A percentile compares a stretch with the other conserved stretches of the same genome.
These are phyloP conservation scores for Pelargonium exstipulatum DNA, from an alignment of 441 rosid genomes.

Conservation along the genomic window DNA sequence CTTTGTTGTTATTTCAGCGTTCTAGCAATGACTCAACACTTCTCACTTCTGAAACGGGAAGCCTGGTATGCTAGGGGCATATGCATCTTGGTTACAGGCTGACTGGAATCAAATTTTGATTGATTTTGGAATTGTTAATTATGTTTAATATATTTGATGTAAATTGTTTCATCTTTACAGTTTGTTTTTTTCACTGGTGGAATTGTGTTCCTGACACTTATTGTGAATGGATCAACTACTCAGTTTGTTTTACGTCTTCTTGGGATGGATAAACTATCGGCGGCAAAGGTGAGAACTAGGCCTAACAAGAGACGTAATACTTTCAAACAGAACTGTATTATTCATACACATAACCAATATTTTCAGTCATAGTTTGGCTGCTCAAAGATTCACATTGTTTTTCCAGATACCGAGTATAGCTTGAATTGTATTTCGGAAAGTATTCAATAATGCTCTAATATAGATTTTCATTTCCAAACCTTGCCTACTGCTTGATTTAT, in stretches of 20 bases:
- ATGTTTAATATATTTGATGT: constrained; percentile 8
- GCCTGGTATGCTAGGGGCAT: constrained; percentile 48
- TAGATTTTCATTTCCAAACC: neutral
- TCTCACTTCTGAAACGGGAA: constrained; percentile 69
- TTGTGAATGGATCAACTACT: constrained; percentile 83
- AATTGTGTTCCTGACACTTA: constrained; percentile 83
- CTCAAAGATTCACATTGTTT: neutral
- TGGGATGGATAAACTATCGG: constrained; percentile 56
- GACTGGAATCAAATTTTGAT: neutral
- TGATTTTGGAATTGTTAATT: neutral
- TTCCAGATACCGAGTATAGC: neutral
- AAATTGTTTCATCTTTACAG: constrained; percentile 33
- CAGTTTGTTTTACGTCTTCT: constrained; percentile 70
- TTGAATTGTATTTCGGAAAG: neutral
- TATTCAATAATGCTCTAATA: neutral
- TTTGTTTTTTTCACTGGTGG: constrained; percentile 92
- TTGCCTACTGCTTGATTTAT: neutral
- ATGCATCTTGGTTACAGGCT: constrained; percentile 15
- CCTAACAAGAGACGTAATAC: neutral
- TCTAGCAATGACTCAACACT: constrained; percentile 44
- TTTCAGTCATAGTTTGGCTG: constrained; percentile 13
- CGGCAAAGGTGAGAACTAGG: constrained; percentile 52
- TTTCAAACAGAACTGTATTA: neutral
- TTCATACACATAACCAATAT: neutral
- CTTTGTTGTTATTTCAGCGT: constrained; percentile 38